Percentiles rank a stretch among this genome's conserved stretches.
Conservation (phyloP, 2,329 filamentous ascomycete species). For the Verticillium zaregamsianum region DNA sequence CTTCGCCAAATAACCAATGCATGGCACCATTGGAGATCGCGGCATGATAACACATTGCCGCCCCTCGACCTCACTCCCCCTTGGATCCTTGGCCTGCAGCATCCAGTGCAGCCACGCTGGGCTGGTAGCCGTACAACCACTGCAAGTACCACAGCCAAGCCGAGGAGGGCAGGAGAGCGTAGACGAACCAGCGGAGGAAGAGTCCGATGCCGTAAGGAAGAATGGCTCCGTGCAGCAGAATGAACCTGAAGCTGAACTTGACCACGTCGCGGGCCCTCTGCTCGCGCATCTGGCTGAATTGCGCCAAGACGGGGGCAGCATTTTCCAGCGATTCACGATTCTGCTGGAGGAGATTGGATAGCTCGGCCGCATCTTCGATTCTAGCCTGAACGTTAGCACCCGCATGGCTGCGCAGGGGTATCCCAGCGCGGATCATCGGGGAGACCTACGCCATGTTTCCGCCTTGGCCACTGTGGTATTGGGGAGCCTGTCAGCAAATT, state of each 20-base stretch:
- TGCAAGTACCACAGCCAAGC: constrained; percentile 13
- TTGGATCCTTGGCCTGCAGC: neutral
- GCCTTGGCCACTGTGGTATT: neutral
- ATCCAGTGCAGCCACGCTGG: constrained; percentile 1
- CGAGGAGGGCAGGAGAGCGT: constrained; percentile 11
- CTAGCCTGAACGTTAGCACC: neutral
- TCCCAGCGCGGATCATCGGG: neutral
- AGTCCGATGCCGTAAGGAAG: constrained; percentile 12
- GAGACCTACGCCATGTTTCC: neutral
- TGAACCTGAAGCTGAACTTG: constrained; percentile 12
- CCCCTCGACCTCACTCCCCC: neutral
- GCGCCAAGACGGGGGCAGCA: constrained; percentile 4
- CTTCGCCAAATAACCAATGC: neutral
- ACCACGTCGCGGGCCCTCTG: constrained; percentile 11
- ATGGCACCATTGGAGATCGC: neutral
- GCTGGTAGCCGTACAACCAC: constrained; percentile 15
- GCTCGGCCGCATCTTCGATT: constrained; percentile 14
- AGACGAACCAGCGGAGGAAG: constrained; percentile 10
- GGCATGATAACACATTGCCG: neutral
- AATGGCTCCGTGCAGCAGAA: constrained; percentile 12
- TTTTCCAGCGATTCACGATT: constrained; percentile 6
- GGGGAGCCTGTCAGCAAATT: neutral
- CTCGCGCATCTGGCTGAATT: constrained; percentile 10
- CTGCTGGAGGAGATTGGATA: constrained; percentile 10
- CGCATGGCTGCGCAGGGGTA: no score